Base-by-base conservation (phyloP, 2,329 filamentous ascomycete genomes). In the Calonectria pseudoturangicola region DNA sequence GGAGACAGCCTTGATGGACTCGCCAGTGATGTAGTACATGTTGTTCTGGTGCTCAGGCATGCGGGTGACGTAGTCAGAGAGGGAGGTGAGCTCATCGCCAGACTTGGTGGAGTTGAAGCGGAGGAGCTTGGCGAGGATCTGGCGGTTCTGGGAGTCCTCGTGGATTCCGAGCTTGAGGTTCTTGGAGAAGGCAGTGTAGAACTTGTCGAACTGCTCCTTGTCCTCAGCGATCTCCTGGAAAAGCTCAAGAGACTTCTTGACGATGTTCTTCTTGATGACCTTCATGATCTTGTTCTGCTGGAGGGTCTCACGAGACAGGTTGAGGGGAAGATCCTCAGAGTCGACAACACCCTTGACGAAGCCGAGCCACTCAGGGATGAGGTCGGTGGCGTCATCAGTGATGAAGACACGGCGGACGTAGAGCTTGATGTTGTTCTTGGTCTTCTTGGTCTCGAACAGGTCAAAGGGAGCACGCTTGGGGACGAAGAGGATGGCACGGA, bases 261-360 rank as follows among this genome's bases (percentile, higher is more conserved):
- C 96, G 79, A 99, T 98, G 93, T 99, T 99, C 95, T 99, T 99
- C 93, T 97, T 98, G 92, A 98, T 98, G 87, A 98, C 97, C 94
- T 98, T 98, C 97, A 98, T 98, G 92, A 99, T 99, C 95, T 98
- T 98, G 94, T 98, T 99, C 92, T 98, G 97, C 90, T 99, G 97
- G 64, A 99, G 95, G 72, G 96, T 98, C 93, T 99, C 97, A 94
- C 97, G 97, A 84, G 97, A 98, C 90, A 99, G 88, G 93, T 99
- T 99, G 87, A 99, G 94, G 82, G 97, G 97, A 76, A 99, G 94
- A 87, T 99, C 97, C 92, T 99, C 97, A 83, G 97, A 99, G 90
- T 99, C 97, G 87, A 99, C 97, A 82, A 99, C 97, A 93, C 97
- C 97, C 94, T 99, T 99, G 93, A 99, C 89, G 89, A 99, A 99